Base-by-base conservation (phyloP, 2,329 filamentous ascomycete species). In the Nigrospora osmanthi region DNA sequence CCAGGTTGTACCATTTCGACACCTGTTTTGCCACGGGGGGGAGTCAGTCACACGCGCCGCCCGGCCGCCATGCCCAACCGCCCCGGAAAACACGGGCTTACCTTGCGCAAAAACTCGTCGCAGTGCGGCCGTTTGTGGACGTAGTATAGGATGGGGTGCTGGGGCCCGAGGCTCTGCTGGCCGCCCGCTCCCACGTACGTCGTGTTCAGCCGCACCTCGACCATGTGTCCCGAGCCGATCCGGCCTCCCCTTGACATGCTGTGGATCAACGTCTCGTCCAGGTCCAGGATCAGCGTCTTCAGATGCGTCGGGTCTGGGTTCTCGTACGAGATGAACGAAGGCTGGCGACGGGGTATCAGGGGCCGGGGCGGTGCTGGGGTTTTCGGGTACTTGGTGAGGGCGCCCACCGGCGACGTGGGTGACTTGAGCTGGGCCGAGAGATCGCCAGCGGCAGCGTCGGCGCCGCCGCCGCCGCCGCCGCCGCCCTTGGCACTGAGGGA, bases 141-240 rank as follows among this genome's bases (percentile, higher is more conserved):
- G 72, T 96, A 98, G 71, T 98, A 98, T 49, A 98, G 69, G 54
- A 98, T 97, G 1, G 93, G 93, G 61, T 98, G 90, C 59, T 95
- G 91, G 35, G 89, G 88, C 9, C 87, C 88, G 23, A 87, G 69
- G 17, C 74, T 76, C 16, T 80, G 72, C 53, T 82, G 77, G 23
- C 84, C 82, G 31, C 80, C 81, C 40, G 80, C 77, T 44, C 80
- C 83, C 38, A 88, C 77, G 45, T 80, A 69, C 49, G 81, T 82
- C 47, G 83, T 83, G 61, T 86, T 87, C 49, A 95, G 76, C 57
- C 89, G 89, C 51, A 98, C 93, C 69, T 98, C 93, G 43, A 98
- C 90, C 93, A 98, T 98, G 67, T 98, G 93, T 15, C 93, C 93
- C 16, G 88, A 91, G 57, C 88, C 91, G 84, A 95, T 95, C 47